Conservation (phyloP, 495 filamentous ascomycete species). For the Podospora fimiseda region DNA sequence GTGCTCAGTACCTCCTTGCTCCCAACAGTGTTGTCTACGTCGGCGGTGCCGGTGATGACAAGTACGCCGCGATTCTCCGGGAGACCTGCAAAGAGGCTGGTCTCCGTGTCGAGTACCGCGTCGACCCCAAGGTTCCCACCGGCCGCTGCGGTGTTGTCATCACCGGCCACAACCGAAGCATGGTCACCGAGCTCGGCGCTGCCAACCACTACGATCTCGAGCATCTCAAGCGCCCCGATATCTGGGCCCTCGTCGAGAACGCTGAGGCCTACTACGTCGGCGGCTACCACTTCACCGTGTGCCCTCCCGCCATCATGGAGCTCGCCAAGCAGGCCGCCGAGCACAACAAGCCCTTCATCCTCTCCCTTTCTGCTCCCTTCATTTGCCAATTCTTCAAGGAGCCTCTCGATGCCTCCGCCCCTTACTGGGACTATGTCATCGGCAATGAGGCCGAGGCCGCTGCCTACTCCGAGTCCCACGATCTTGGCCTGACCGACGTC, state of each 20-base stretch:
- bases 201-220: slow-evolving; percentile 96
- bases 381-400: slow-evolving; percentile 98
- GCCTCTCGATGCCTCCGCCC: slow-evolving; percentile 71
- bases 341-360: slow-evolving; percentile 84
- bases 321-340: slow-evolving; percentile 81
- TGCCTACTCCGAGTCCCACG: slow-evolving; percentile 75
- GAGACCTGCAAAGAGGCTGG: slow-evolving; percentile 72
- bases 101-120: slow-evolving; percentile 85
- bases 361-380: slow-evolving; percentile 91
- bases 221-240: slow-evolving; percentile 82
- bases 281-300: slow-evolving; percentile 73
- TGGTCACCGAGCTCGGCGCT: slow-evolving; percentile 93
- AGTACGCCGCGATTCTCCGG: slow-evolving; percentile 78
- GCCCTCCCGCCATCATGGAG: slow-evolving; percentile 80
- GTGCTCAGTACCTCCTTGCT: slow-evolving; percentile 92
- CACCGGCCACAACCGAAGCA: slow-evolving; percentile 83
- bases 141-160: slow-evolving; percentile 96
- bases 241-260: slow-evolving; percentile 85
- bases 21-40: slow-evolving; percentile 83
- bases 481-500: slow-evolving; percentile 64
- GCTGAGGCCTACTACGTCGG: slow-evolving; percentile 88
- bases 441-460: slow-evolving; percentile 94
- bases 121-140: slow-evolving; percentile 73
- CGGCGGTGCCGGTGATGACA: slow-evolving; percentile 87
- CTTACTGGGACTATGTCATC: slow-evolving; percentile 94